Conservation (phyloP, 306 rosid species). For the Nissolia schottii region DNA sequence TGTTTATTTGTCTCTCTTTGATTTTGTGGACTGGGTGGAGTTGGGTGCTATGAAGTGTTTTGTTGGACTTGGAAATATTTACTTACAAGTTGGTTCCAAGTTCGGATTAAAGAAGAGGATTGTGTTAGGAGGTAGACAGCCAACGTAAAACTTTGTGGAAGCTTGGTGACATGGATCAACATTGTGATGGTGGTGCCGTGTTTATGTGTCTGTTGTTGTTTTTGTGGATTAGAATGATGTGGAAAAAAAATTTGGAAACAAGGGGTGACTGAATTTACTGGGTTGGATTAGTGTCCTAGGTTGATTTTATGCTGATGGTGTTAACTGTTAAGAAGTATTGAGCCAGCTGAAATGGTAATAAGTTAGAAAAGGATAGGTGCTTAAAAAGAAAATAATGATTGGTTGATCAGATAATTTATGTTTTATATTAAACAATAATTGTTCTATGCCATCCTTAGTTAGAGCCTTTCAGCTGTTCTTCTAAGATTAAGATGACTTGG, state of each 20-base stretch:
- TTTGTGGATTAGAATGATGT: not conserved
- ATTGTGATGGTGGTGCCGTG: too few species aligned
- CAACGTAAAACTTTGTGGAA: too few species aligned
- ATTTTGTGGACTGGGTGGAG: too few species aligned
- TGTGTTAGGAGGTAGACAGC: too few species aligned
- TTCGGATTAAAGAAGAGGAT: too few species aligned
- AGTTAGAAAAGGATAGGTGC: not conserved
- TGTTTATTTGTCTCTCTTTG: not conserved
- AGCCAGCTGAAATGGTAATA: not conserved
- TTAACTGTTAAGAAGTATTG: not conserved
- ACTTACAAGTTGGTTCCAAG: too few species aligned
- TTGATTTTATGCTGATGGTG: not conserved
- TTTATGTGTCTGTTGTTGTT: too few species aligned
- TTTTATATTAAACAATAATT: not conserved
- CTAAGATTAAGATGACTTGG: constrained; percentile 7
- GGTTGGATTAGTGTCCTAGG: not conserved
- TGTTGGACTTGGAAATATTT: too few species aligned
- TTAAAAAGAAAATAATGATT: not conserved
- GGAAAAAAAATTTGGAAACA: not conserved
- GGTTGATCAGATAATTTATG: not conserved
- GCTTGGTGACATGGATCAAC: too few species aligned
- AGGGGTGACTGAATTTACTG: not conserved
- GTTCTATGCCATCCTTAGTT: not conserved
- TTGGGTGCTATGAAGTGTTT: too few species aligned
- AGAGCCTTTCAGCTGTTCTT: not conserved